These are phyloP conservation scores for Sclerotinia spermophila DNA, from an alignment of 2,329 filamentous ascomycete species.

Conservation along the genomic window DNA sequence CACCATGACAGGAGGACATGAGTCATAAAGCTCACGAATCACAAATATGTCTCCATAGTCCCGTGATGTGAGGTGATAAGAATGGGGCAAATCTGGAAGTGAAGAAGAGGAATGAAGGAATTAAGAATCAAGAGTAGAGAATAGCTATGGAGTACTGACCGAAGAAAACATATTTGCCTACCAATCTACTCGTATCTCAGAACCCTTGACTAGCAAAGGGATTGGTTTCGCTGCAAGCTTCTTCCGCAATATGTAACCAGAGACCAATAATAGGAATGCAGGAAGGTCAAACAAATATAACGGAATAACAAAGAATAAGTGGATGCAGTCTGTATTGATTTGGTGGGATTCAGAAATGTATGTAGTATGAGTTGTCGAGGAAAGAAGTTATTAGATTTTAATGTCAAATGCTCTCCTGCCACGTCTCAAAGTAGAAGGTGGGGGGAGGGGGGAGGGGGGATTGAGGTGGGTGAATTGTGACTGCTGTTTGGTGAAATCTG, in stretches of 20 bases:
- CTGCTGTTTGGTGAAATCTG: not conserved
- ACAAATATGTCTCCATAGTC: constrained; percentile 9
- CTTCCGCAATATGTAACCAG: constrained; percentile 7
- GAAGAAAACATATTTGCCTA: constrained; percentile 24
- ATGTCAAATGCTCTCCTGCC: constrained; percentile 7
- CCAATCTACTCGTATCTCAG: constrained; percentile 9
- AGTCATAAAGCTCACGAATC: constrained; percentile 4
- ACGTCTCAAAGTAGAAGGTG: constrained; percentile 14
- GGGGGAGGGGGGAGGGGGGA: not conserved
- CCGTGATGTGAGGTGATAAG: constrained; percentile 12
- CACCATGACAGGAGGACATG: constrained; percentile 7
- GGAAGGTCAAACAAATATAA: constrained; percentile 1
- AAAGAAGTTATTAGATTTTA: not conserved
- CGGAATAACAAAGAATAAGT: constrained; percentile 1
- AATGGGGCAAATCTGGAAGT: not conserved
- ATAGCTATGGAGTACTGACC: constrained; percentile 22
- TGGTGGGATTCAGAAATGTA: not conserved
- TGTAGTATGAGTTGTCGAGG: not conserved
- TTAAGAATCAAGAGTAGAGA: not conserved
- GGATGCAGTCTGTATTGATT: not conserved
- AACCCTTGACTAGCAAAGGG: constrained; percentile 9
- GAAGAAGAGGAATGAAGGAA: not conserved
- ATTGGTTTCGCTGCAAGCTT: constrained; percentile 20
- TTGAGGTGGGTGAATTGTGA: not conserved
- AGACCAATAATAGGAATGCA: constrained; percentile 12